Base-by-base conservation (phyloP, 2,329 filamentous ascomycete species). In the Fusarium albidum region DNA sequence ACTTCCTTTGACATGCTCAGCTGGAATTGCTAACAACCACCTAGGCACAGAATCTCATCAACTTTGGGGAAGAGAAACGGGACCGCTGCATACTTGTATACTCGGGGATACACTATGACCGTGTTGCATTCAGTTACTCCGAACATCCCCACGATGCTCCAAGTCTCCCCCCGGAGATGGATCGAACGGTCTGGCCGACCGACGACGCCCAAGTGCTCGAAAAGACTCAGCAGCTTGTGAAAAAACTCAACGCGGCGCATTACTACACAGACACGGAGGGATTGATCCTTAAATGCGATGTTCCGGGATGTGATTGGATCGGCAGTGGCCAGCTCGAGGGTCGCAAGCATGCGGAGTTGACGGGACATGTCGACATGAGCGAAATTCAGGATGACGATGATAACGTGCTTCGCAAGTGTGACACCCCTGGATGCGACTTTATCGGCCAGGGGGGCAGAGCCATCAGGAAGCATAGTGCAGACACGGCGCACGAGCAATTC, bases 81-180 rank as follows among this genome's bases (percentile, higher is more conserved):
- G 83, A 82, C 33, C 82, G 91, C 7, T 93, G 91, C 67, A 86
- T 96, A 21, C 78, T 97, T 18, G 87, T 96, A 1, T 97, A 96
- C 74, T 94, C 90, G 0, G 92, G 92, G 3, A 95, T 97, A 43
- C 93, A 97, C 71, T 97, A 97, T 74, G 94, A 97, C 73, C 88
- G 91, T 7, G 88, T 97, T 54, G 92, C 90, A 1, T 85, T 96
- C 61, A 87, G 86, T 14, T 85, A 82, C 32, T 86, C 79, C 17
- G 82, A 80, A 58, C 81, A 74, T 61, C 85, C 83, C 5, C 79
- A 80, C 63, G 80, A 77, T 37, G 80, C 77, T 52, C 75, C 84
- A 6, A 78, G 82, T 39, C 77, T 84, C 10, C 84, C 88, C 8
- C 85, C 91, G 0, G 90, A 95, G 21, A 84, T 88, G 59, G 94